These are phyloP conservation scores for Solanum microdontum DNA, from an alignment of 257 asterid species.

Conservation along the genomic window DNA sequence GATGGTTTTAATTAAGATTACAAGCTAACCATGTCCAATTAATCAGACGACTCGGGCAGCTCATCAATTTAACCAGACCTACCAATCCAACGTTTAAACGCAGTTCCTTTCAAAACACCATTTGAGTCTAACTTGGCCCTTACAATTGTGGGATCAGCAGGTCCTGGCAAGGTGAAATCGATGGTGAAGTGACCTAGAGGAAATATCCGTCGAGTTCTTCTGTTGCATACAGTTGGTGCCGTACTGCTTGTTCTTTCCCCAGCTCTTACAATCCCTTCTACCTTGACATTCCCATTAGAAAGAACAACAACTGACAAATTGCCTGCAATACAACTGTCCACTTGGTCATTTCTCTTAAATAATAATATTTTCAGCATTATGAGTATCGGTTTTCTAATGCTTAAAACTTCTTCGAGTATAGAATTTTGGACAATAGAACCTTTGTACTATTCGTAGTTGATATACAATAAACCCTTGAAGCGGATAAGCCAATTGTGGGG, in stretches of 20 bases:
- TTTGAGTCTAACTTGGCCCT: not conserved
- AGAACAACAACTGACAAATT: not conserved
- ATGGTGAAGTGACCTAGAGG: not conserved
- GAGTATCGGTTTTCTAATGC: not conserved
- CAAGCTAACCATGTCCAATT: not conserved
- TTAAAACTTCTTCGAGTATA: not conserved
- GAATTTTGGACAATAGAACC: not conserved
- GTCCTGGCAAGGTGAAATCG: not conserved
- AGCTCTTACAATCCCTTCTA: not conserved
- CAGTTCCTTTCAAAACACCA: not conserved
- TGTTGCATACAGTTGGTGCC: not conserved
- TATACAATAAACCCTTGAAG: not conserved
- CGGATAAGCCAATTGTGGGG: not conserved
- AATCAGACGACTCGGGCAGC: not conserved
- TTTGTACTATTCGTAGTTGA: not conserved
- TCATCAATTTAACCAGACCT: not conserved
- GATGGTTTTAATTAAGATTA: not conserved
- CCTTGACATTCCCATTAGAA: not conserved
- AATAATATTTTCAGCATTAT: not conserved
- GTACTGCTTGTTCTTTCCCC: not conserved
- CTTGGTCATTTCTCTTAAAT: not conserved
- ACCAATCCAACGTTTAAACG: not conserved
- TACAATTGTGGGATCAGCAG: not conserved
- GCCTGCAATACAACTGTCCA: not conserved
- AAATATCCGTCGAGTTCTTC: not conserved